Evolutionary conservation across 1,139 yeast species (phyloP), one percentile per base, ranked within the genome.

Genomic region (Taphrina confusa): DNA sequence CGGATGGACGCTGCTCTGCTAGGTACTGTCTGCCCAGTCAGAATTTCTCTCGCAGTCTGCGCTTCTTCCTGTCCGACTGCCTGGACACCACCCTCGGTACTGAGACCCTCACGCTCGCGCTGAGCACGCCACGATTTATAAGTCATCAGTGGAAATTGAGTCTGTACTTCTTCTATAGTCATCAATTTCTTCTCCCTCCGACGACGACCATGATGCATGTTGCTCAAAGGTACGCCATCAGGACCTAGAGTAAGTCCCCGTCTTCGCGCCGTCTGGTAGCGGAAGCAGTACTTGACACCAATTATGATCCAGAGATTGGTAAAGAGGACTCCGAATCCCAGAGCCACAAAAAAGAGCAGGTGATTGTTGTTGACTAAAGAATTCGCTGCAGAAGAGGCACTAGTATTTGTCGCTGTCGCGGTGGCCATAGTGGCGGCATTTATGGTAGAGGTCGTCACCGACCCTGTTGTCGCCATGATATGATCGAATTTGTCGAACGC

Each of bases 71-170:
- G 51, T 6, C 40, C 58, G 14, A 54, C 51, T 0, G 51, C 58
- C 51, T 54, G 47, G 27, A 56, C 51, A n/a, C 64, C 65, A 8
- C 64, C 65, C n/a, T 60, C 66, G 11, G 57, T 44, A 12, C 65
- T 51, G 34, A 62, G 46, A 5, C 66, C 64, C 11, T 63, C 62
- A 14, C 54, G 34, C 31, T 66, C 61, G 4, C 65, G 61, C 55
- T 60, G 57, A 47, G 60, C 55, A 8, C 66, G 46, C 68, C 69
- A 67, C 11, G 50, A 37, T 57, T 76, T 72, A 70, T 85, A 86
- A 1, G 84, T 77, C 66, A 81, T 79, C 33, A 76, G 73, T 0
- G 95, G 95, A 70, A 87, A 87, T 57, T 84, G 73, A 50, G 77
- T 78, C 59, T 86, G 83, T 23, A 87, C 83, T 67, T 86, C 87